Evolutionary conservation across 495 filamentous ascomycete species (phyloP), one percentile per base, ranked within the genome.

Genomic region (Copromyces sp.): DNA sequence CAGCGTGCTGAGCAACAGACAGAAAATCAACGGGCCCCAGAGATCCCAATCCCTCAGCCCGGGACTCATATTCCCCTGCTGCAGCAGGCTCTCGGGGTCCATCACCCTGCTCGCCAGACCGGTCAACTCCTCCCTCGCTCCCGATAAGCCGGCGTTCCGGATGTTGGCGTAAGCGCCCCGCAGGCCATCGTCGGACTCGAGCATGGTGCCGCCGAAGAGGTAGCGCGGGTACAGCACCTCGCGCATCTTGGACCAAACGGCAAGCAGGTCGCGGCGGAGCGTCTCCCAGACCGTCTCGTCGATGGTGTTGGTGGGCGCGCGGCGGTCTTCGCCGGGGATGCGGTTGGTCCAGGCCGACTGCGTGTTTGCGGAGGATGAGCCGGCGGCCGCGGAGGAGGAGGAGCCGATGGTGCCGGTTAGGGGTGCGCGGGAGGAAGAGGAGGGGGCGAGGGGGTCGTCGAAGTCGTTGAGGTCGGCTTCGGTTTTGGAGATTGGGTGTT

Each of bases 151-250:
- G 9, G 80, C 85, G 41, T 80, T 81, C 47, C 86, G 78, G 68
- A 88, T 77, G 71, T 81, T 83, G 16, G 83, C 83, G 75, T 87
- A 88, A 0, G 85, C 85, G 68, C 85, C 86, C n/a, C 86, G 84
- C 9, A 88, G 73, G 29, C 80, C 80, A 69, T 81, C 83, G 3
- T 88, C 88, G 70, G 84, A 88, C 68, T 88, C 89, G 53, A 90
- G 88, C 80, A 92, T 91, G 41, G 90, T 90, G 69, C 91, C 90
- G 39, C 92, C 93, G 73, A 98, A 90, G 68, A 98, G 85, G 84
- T 97, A 97, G 78, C 95, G 95, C 4, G 95, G 95, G 82, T 93
- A 99, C 68, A 99, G 88, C n/a, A 99, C 95, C 83, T 96, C 95
- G 81, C 91, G 90, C 93, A 98, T 93, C 86, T 98, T 98, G 82